A percentile compares a stretch with the other conserved stretches of the same genome.
Evolutionary conservation across 2,329 filamentous ascomycete genomes (phyloP).

Genomic region (Ophiostoma tasmaniense): DNA sequence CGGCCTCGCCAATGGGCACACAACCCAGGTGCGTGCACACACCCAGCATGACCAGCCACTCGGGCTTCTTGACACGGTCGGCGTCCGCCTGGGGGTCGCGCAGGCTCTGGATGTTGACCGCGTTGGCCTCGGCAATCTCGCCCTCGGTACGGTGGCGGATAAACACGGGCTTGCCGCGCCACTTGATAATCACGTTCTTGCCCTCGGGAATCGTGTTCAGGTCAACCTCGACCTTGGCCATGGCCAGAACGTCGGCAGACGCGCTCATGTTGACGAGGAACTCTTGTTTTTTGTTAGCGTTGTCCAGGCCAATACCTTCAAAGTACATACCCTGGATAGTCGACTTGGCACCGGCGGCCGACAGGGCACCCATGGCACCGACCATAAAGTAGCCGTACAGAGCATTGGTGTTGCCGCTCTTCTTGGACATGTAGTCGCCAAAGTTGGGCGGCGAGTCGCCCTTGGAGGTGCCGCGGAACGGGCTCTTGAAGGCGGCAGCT

Average conservation of each 20-base stretch:
- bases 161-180: slow-evolving; percentile 99
- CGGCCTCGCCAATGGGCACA: slow-evolving; percentile 97
- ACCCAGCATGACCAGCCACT: slow-evolving; percentile 98
- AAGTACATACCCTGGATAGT: slow-evolving; percentile 83
- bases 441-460: slow-evolving; percentile 77
- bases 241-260: slow-evolving; percentile 94
- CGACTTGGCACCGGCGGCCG: slow-evolving; percentile 90
- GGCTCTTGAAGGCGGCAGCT: slow-evolving; percentile 47
- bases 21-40: slow-evolving; percentile 99
- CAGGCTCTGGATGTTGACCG: slow-evolving; percentile 70
- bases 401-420: slow-evolving; percentile 63
- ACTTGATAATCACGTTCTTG: slow-evolving; percentile 99
- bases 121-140: slow-evolving; percentile 93
- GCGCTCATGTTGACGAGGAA: slow-evolving; percentile 99
- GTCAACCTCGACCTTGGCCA: slow-evolving; percentile 99
- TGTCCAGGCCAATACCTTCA: background rate
- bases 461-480: slow-evolving; percentile 52
- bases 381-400: slow-evolving; percentile 98
- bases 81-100: slow-evolving; percentile 86
- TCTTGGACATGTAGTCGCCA: slow-evolving; percentile 72
- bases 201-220: slow-evolving; percentile 88
- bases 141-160: slow-evolving; percentile 91
- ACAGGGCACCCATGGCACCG: slow-evolving; percentile 84
- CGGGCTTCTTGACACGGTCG: slow-evolving; percentile 94
- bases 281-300: slow-evolving; percentile 48